phyloP scores from a whole-genome alignment of 1,284 basidiomycete species.

The Irpex sp. region DNA sequence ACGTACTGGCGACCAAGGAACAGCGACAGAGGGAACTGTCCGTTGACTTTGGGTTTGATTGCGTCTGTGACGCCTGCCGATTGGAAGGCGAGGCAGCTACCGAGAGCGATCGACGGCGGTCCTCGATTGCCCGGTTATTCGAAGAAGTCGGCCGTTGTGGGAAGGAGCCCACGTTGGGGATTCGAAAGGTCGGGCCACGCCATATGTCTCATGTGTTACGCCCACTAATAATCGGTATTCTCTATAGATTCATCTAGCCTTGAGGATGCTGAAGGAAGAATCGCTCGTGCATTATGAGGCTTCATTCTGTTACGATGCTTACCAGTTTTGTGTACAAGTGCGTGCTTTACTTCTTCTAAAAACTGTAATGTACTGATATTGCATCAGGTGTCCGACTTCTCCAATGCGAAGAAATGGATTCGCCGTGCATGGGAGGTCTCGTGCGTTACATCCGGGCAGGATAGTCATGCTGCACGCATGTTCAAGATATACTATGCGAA shows the following conservation, averaged over 20 bases:
- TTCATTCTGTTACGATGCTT: conserved; percentile 25
- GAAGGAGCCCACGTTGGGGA: conserved; percentile 17
- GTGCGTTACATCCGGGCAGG: conserved; percentile 16
- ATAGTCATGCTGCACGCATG: conserved; percentile 18
- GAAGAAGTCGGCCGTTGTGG: conserved; percentile 19
- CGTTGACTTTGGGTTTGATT: conserved; percentile 53
- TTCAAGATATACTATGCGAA: conserved; percentile 20
- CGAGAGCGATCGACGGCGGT: conserved; percentile 20
- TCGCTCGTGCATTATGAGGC: conserved; percentile 15
- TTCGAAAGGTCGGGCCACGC: conserved; percentile 18
- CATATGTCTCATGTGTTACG: background rate
- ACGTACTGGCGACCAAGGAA: conserved; percentile 33
- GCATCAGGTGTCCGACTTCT: conserved; percentile 19
- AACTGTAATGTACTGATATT: background rate
- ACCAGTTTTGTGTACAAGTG: conserved; percentile 24
- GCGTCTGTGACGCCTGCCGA: conserved; percentile 42
- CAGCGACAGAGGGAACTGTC: conserved; percentile 37
- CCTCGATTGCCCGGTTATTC: conserved; percentile 16
- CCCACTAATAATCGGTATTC: background rate
- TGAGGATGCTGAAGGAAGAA: conserved; percentile 21
- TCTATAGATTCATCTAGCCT: conserved; percentile 18
- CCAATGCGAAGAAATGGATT: conserved; percentile 26
- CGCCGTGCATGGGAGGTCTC: conserved; percentile 22
- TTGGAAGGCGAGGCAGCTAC: conserved; percentile 14
- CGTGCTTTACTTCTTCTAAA: background rate